Evolutionary conservation across 2,329 filamentous ascomycete genomes (phyloP).

Genomic region (Waltergamsia citrina): DNA sequence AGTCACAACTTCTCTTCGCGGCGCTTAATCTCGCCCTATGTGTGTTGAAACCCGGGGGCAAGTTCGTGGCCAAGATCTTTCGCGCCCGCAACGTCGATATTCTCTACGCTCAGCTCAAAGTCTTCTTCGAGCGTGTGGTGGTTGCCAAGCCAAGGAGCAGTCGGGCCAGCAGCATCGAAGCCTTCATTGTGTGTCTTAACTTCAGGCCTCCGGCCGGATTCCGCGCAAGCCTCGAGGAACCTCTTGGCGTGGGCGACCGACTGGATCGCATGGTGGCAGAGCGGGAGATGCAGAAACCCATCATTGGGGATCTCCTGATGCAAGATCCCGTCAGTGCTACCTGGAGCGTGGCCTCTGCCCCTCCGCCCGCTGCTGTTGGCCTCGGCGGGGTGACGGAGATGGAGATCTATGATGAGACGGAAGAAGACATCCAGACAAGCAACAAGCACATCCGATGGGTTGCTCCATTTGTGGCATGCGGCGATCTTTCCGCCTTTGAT

Average conservation of each 20-base stretch:
- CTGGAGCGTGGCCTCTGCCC: slow-evolving; percentile 25
- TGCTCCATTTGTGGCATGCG: slow-evolving; percentile 93
- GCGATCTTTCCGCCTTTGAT: slow-evolving; percentile 89
- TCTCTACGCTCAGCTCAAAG: slow-evolving; percentile 85
- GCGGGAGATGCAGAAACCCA: slow-evolving; percentile 26
- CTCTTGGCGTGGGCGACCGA: slow-evolving; percentile 55
- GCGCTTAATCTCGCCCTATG: slow-evolving; percentile 89
- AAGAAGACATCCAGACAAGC: slow-evolving; percentile 16
- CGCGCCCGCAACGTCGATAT: slow-evolving; percentile 90
- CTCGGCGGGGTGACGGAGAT: slow-evolving; percentile 33
- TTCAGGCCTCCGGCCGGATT: slow-evolving; percentile 75
- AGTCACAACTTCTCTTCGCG: slow-evolving; percentile 89
- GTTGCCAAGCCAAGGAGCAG: slow-evolving; percentile 92
- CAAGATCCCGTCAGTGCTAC: slow-evolving; percentile 34
- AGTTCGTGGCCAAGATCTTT: slow-evolving; percentile 98
- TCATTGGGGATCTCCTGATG: slow-evolving; percentile 29
- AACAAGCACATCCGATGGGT: slow-evolving; percentile 58
- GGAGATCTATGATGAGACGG: slow-evolving; percentile 35
- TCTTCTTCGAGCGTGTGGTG: slow-evolving; percentile 77
- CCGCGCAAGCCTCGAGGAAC: slow-evolving; percentile 64
- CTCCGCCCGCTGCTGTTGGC: slow-evolving; percentile 6
- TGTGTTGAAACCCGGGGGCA: slow-evolving; percentile 84
- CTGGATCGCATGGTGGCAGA: slow-evolving; percentile 40
- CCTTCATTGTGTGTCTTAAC: slow-evolving; percentile 89
- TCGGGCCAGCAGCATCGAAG: slow-evolving; percentile 92